Evolutionary conservation across 108 stramenopile genomes (phyloP).

Genomic region (Discostella stelligeroides): DNA sequence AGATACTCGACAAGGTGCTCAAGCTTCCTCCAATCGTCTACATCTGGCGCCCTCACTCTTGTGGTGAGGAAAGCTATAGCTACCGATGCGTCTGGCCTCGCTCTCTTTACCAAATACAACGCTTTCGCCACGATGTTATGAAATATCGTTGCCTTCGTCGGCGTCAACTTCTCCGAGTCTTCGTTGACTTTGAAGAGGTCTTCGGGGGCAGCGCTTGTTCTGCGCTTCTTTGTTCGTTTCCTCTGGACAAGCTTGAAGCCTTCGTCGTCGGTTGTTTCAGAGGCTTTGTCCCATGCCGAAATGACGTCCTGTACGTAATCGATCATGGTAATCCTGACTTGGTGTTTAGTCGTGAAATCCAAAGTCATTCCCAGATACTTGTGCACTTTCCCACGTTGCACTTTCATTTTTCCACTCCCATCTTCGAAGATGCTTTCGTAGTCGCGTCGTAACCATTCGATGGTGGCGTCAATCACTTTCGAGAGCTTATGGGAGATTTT

Average conservation of each 20-base stretch:
- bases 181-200: slow-evolving; percentile 15
- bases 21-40: slow-evolving; percentile 44
- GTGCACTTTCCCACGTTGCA: slow-evolving; percentile 40
- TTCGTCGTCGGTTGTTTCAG: neutral
- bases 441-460: neutral
- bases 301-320: slow-evolving; percentile 34
- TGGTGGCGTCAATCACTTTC: too few relatives aligned
- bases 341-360: slow-evolving; percentile 29
- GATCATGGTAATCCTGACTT: slow-evolving; percentile 38
- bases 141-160: neutral
- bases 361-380: slow-evolving; percentile 56
- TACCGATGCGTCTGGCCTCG: slow-evolving; percentile 46
- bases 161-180: neutral
- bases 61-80: slow-evolving; percentile 58
- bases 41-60: slow-evolving; percentile 16
- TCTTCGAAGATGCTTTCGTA: slow-evolving; percentile 1
- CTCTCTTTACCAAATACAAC: slow-evolving; percentile 40
- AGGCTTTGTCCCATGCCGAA: slow-evolving; percentile 1
- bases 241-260: neutral
- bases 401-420: slow-evolving; percentile 6
- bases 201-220: slow-evolving; percentile 1
- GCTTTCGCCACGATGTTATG: slow-evolving; percentile 31
- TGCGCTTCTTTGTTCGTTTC: neutral
- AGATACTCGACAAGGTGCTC: slow-evolving; percentile 50
- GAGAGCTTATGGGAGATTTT: too few relatives aligned